Conservation (phyloP, 2,329 filamentous ascomycete genomes). For the Bisporella sp. region DNA sequence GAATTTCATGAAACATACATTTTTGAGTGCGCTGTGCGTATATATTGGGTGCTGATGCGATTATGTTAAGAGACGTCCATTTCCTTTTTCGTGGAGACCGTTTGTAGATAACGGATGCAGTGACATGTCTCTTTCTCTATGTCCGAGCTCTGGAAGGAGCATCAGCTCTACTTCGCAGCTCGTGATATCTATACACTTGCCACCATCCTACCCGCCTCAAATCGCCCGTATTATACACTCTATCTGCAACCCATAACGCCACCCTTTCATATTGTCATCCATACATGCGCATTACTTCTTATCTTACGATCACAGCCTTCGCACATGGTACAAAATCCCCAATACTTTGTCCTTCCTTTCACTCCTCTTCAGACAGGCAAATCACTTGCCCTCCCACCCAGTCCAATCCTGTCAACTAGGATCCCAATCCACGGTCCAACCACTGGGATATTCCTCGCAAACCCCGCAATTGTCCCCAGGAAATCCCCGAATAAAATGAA, state of each 20-base stretch:
- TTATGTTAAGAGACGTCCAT: too few species aligned
- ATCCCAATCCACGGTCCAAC: conserved; percentile 80
- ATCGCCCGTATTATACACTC: not conserved
- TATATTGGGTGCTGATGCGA: too few species aligned
- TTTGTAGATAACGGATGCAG: too few species aligned
- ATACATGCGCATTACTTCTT: too few species aligned
- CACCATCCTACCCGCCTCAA: too few species aligned
- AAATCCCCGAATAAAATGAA: conserved; percentile 94
- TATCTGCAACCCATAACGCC: conserved; percentile 14
- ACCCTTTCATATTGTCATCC: not conserved
- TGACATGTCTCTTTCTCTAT: too few species aligned
- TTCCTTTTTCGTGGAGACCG: too few species aligned
- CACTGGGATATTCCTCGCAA: conserved; percentile 77
- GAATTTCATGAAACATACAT: not conserved
- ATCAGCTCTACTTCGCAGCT: conserved; percentile 8
- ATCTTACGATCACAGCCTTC: conserved; percentile 2
- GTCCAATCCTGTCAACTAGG: conserved; percentile 62
- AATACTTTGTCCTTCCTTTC: not conserved
- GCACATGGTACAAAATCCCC: conserved; percentile 7
- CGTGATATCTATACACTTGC: too few species aligned
- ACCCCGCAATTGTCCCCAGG: conserved; percentile 82
- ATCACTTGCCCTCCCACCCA: conserved; percentile 67
- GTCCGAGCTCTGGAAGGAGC: conserved; percentile 7
- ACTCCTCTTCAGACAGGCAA: conserved; percentile 57
- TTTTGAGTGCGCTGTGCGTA: too few species aligned